These are phyloP conservation scores for Rheum nobile DNA, from an alignment of 148 eudicot genomes.

Conservation along the genomic window DNA sequence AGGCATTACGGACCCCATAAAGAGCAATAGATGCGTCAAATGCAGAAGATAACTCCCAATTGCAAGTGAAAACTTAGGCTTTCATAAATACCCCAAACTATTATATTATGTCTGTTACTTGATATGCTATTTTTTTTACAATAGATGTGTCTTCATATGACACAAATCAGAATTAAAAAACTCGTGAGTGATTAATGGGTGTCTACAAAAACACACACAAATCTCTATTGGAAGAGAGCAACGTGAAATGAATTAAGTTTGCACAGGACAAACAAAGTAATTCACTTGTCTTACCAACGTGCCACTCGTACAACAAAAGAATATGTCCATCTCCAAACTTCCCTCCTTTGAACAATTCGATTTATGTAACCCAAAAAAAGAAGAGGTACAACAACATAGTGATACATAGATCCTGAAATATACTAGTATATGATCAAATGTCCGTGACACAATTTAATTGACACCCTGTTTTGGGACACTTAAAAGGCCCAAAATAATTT, in stretches of 20 bases:
- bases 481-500: neutral
- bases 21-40: too few species aligned
- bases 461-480: conserved; percentile 5
- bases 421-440: conserved; percentile 1
- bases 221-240: neutral
- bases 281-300: neutral
- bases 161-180: too few species aligned
- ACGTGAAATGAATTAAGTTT: neutral
- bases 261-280: neutral
- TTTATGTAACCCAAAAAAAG: neutral
- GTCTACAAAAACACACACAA: neutral
- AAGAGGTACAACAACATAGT: neutral
- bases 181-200: too few species aligned
- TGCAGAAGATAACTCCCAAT: too few species aligned
- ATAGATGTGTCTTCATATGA: too few species aligned
- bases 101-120: too few species aligned
- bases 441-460: neutral
- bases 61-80: too few species aligned
- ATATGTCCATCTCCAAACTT: neutral
- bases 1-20: too few species aligned
- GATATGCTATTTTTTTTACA: too few species aligned
- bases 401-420: neutral
- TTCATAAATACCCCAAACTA: too few species aligned
- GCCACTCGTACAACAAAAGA: conserved; percentile 4
- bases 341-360: neutral